Evolutionary conservation across 345 rosid species (phyloP), one percentile per base, ranked within the genome.

Genomic region (Salix suchowensis): DNA sequence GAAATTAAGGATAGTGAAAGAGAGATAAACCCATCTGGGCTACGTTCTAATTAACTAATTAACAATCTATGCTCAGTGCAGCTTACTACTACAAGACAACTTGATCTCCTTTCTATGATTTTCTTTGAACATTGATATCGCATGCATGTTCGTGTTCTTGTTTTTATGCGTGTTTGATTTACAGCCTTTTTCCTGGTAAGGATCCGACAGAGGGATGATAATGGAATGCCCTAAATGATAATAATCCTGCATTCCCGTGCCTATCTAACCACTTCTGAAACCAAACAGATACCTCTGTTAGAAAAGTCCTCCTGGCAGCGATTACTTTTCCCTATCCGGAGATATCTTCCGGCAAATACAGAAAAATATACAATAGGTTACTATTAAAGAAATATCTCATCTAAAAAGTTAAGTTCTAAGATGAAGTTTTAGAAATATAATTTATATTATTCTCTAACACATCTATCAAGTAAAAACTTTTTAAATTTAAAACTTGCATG

Each of bases 221-320:
- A 84, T 81, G 40, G 72, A 66, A 65, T 78, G 28, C 80, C 81
- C 37, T 13, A 70, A 78, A 55, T 79, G 79, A 76, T 40, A 70
- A 76, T 24, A 69, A 78, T 44, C 82, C 62, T 74, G 30, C 72
- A 68, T 61, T 21, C 70, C 37, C 78, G 67, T 78, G 74, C 78
- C 78, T 44, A 6, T 16, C 67, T 1, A 19, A 21, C 80, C 14
- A 76, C 40, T 58, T 28, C 68, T 74, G 76, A 50, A 48, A 66
- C 79, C 72, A 69, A 74, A 40, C 84, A 79, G 65, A 24, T 34
- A 2, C 81, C 50, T 67, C 39, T 23, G 10, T n/a, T 10, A 65
- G 68, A 71, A 72, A 79, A 39, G 15, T 70, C 72, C 72, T 70
- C 37, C 73, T 16, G 68, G 3, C 19, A 46, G 40, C 18, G 34